phyloP scores from a whole-genome alignment of 441 rosid genomes.

The Jatropha podagrica region DNA sequence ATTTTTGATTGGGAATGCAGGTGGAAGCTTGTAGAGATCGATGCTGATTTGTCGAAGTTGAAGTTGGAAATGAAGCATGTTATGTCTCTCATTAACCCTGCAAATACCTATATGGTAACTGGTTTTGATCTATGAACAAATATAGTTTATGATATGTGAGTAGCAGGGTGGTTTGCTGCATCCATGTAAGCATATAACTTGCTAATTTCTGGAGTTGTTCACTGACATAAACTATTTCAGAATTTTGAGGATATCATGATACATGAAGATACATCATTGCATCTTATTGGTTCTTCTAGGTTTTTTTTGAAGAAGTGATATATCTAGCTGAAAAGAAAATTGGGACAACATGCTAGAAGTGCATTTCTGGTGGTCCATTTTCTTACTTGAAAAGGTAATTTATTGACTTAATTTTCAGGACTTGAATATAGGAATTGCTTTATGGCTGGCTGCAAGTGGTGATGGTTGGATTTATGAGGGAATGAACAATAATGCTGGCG shows the following conservation, averaged over 20 bases:
- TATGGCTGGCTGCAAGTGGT: conserved; percentile 91
- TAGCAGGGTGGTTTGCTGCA: conserved; percentile 11
- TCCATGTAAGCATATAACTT: conserved; percentile 8
- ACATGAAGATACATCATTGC: no score
- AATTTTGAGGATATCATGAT: conserved; percentile 7
- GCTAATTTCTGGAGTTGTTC: conserved; percentile 16
- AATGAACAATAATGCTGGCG: conserved; percentile 20
- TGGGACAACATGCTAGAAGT: background rate
- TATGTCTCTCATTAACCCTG: conserved; percentile 77
- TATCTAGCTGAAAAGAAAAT: conserved; percentile 12
- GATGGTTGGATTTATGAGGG: conserved; percentile 69
- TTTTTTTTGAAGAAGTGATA: background rate
- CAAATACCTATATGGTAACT: conserved; percentile 88
- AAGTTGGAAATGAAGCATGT: conserved; percentile 67
- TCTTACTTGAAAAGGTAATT: conserved; percentile 1
- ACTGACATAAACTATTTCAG: background rate
- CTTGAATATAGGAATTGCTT: conserved; percentile 85
- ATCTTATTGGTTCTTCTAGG: conserved; percentile 4
- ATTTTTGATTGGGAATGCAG: conserved; percentile 42
- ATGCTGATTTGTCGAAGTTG: conserved; percentile 77
- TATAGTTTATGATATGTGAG: background rate
- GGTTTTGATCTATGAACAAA: background rate
- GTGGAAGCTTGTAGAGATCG: conserved; percentile 89
- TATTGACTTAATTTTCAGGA: conserved; percentile 49
- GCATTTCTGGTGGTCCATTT: background rate